Conservation (phyloP, 2,329 filamentous ascomycete genomes). For the Paramyrothecium sp. region DNA sequence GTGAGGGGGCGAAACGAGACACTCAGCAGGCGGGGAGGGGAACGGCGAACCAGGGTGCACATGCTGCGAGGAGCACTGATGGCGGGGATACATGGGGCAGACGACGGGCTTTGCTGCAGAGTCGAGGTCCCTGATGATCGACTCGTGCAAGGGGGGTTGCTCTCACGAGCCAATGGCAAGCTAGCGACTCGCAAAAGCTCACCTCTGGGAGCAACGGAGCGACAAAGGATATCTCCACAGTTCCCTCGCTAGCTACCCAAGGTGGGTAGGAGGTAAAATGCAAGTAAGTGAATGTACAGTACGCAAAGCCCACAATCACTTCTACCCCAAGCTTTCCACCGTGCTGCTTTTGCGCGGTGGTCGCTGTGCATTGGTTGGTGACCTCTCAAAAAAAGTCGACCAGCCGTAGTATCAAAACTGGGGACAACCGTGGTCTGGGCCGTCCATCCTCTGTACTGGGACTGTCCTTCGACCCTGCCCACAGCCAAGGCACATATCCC, state of each 20-base stretch:
- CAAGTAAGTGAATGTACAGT: not conserved
- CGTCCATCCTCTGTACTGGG: no score
- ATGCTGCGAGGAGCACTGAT: not conserved
- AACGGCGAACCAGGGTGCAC: not conserved
- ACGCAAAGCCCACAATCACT: no score
- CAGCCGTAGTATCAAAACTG: no score
- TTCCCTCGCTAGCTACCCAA: not conserved
- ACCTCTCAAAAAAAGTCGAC: no score
- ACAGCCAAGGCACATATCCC: no score
- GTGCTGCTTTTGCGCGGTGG: no score
- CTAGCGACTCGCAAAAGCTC: not conserved
- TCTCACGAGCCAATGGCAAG: not conserved
- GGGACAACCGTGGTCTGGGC: no score
- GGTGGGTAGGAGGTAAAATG: not conserved
- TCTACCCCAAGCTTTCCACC: no score
- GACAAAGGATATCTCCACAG: not conserved
- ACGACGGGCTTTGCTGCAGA: not conserved
- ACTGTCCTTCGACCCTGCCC: no score
- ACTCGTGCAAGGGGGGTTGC: not conserved
- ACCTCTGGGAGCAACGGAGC: not conserved
- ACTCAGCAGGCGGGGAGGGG: not conserved
- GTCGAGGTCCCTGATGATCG: conserved; percentile 6
- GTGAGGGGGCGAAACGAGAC: not conserved
- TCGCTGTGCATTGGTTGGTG: no score
- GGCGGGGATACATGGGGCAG: not conserved